A percentile compares a stretch with the other conserved stretches of the same genome.
These are phyloP conservation scores for Aspergillus sp. DNA, from an alignment of 2,329 filamentous ascomycete species.

Conservation along the genomic window DNA sequence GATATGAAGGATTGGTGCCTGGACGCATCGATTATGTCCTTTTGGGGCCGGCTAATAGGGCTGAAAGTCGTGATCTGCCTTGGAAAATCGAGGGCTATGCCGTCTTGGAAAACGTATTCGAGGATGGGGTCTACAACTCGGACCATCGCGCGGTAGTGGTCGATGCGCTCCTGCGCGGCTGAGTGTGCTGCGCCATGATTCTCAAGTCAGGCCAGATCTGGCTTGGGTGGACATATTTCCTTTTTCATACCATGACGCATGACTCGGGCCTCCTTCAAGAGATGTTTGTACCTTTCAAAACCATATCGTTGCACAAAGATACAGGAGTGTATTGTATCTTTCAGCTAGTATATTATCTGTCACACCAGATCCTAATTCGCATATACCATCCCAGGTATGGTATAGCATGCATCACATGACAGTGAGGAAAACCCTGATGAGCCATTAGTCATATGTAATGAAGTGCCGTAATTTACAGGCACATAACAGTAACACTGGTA, in stretches of 20 bases:
- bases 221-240: not conserved
- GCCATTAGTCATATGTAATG: slow-evolving; percentile 12
- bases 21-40: slow-evolving; percentile 60
- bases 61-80: slow-evolving; percentile 19
- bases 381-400: slow-evolving; percentile 1
- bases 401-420: slow-evolving; percentile 18
- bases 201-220: not conserved
- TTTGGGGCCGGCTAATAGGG: slow-evolving; percentile 38
- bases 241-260: not conserved
- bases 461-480: slow-evolving; percentile 16
- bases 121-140: slow-evolving; percentile 59
- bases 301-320: not conserved
- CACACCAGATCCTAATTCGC: slow-evolving; percentile 10
- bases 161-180: slow-evolving; percentile 44
- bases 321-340: slow-evolving; percentile 1
- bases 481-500: slow-evolving; percentile 27
- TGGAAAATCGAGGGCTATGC: slow-evolving; percentile 55
- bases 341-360: not conserved
- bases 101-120: slow-evolving; percentile 59
- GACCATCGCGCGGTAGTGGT: slow-evolving; percentile 63
- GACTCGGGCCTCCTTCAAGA: not conserved
- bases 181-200: not conserved
- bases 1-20: slow-evolving; percentile 41
- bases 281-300: not conserved
- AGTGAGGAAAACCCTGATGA: slow-evolving; percentile 13